Base-by-base conservation (phyloP, 2,329 filamentous ascomycete species). In the Pseudogymnoascus sp. region DNA sequence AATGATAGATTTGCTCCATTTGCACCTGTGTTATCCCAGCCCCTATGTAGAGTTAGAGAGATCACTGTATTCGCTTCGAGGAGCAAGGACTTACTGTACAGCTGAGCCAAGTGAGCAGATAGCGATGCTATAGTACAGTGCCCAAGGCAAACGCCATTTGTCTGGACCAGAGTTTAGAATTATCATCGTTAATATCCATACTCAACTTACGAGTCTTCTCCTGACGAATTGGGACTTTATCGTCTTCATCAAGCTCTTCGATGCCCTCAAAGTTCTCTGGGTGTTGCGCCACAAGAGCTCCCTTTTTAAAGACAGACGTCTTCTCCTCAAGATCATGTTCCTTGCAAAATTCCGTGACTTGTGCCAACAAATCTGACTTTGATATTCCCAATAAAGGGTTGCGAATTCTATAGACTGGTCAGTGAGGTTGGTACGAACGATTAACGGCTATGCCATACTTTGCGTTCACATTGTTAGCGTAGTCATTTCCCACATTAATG, bases 61-160 rank as follows among this genome's bases (percentile, higher is more conserved):
- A 13, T 21, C 40, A 44, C 21, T 16, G 16, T 16, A 44, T 44
- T 44, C 19, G 10, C 8, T 44, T 44, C 16, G 11, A 44, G 40
- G 21, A 16, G 19, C 19, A 44, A 16, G 21, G 16, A 44, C 40
- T 16, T 44, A 44, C 69, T 85, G 82, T 10, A 87, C 84, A 16
- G 85, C 85, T n/a, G 86, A 86, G 50, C 84, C 86, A 59, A 89
- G 82, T 62, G 86, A 87, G 72, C 85, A 87, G 16, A 84, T 82
- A 10, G 81, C 76, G 67, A 89, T 86, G 38, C 86, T 87, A 67
- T 87, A 79, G 75, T 85, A 86, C 6, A 90, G 77, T 62, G 81
- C 80, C 70, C 71, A 77, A 0, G 87, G 84, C 35, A 86, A 79
- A 65, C 81, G 79, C 83, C 86, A 89, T 70, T 86, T 86, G 79